Conservation (phyloP, 2,329 filamentous ascomycete genomes). For the Talaromyces marneffei region DNA sequence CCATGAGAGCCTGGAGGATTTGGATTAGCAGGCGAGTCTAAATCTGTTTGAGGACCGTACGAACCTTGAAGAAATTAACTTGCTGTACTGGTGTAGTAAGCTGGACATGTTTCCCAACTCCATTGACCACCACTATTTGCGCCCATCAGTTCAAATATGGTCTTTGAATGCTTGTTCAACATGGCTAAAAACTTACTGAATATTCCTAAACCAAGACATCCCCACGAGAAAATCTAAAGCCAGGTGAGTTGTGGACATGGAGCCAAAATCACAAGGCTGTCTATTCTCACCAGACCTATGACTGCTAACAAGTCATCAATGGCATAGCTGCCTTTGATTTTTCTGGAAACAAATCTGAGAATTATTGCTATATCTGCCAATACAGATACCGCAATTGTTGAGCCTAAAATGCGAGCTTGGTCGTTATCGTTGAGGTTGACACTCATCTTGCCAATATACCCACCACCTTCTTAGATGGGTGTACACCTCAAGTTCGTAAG, state of each 20-base stretch:
- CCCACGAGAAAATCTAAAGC: background rate
- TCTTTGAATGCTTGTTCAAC: background rate
- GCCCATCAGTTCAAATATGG: background rate
- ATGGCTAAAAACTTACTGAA: background rate
- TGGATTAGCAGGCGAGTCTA: background rate
- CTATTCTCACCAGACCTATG: background rate
- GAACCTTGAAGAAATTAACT: background rate
- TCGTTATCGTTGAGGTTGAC: constrained; percentile 5
- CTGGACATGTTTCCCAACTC: background rate
- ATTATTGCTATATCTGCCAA: constrained; percentile 19
- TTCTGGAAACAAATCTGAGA: constrained; percentile 23
- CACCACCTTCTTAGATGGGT: background rate
- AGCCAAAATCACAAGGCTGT: background rate
- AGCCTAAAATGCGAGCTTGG: constrained; percentile 1
- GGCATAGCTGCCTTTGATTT: constrained; percentile 17
- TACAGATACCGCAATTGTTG: constrained; percentile 1
- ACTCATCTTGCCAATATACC: background rate
- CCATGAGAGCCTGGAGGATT: background rate
- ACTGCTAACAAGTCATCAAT: background rate
- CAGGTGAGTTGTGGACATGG: background rate
- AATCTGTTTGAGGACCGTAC: background rate
- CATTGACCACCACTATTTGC: background rate
- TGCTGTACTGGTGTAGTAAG: background rate
- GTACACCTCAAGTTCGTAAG: background rate
- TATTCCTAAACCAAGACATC: background rate